Conservation (phyloP, 2,329 filamentous ascomycete species). For the Diaporthe australafricana region DNA sequence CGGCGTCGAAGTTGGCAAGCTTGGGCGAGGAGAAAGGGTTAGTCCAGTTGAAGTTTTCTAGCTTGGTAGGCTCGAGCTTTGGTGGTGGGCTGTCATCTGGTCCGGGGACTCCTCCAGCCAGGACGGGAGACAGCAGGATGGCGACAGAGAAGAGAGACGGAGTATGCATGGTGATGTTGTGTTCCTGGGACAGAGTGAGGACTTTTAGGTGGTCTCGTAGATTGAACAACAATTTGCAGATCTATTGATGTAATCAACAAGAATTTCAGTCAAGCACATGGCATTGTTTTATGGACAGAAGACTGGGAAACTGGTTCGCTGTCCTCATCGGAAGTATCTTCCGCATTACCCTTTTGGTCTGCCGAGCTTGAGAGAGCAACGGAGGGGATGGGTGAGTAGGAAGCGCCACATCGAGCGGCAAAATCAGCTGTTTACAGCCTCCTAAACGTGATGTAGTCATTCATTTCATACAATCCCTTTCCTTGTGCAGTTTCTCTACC, state of each 20-base stretch:
- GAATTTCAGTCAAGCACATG: background rate
- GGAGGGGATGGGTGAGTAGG: background rate
- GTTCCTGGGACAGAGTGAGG: background rate
- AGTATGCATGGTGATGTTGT: conserved; percentile 21
- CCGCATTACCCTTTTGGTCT: conserved; percentile 44
- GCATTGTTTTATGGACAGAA: conserved; percentile 1
- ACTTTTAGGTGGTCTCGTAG: conserved; percentile 4
- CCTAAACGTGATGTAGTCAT: background rate
- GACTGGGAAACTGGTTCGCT: conserved; percentile 41
- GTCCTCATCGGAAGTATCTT: conserved; percentile 48
- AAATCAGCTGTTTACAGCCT: background rate
- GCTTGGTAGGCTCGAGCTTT: conserved; percentile 48
- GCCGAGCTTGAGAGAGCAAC: background rate
- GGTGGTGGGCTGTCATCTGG: conserved; percentile 40
- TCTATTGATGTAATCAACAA: background rate
- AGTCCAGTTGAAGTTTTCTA: conserved; percentile 54
- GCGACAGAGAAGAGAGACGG: conserved; percentile 36
- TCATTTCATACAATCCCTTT: background rate
- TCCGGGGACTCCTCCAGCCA: conserved; percentile 40
- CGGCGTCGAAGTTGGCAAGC: conserved; percentile 46
- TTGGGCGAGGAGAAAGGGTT: conserved; percentile 51
- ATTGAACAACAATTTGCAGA: conserved; percentile 32
- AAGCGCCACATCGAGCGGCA: background rate
- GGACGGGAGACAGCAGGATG: conserved; percentile 41
- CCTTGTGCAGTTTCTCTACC: background rate